Base-by-base conservation (phyloP, 2,329 filamentous ascomycete genomes). In the Cercospora janseana region DNA sequence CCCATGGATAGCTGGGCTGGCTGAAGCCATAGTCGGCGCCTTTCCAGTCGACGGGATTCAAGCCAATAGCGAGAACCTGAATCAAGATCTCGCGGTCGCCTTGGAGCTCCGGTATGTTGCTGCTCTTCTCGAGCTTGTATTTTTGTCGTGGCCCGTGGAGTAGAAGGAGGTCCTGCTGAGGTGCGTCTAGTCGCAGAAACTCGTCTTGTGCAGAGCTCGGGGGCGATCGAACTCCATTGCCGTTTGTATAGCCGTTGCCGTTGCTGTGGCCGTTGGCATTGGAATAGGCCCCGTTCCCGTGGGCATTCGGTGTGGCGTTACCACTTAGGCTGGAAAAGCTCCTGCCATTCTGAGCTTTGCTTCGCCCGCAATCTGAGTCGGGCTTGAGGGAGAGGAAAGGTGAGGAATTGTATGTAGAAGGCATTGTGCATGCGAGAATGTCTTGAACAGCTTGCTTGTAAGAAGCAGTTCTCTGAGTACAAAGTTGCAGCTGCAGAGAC, bases 31-130 rank as follows among this genome's bases (percentile, higher is more conserved):
- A 88, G 60, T 86, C 85, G 8, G 83, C 86, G 26, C 21, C 61
- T 71, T 87, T 87, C 82, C 82, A 87, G 64, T 88, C 87, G 48
- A 90, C 86, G 0, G 87, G 87, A 60, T 90, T 90, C 28, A 90
- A 69, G 0, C 86, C 86, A 59, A 88, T 83, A 9, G 79, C 79
- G 28, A 77, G 71, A 1, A 82, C 72, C 62, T 78, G 79, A n/a
- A 88, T 77, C 4, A 88, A 69, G 4, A 87, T 68, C 59, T 88
- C 81, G 34, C 70, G 70, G 43, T 72, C 66, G 26, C 62, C 59
- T 27, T 60, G 59, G 3, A 67, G 57, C 38, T 64, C 61, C 7
- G 64, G 65, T 15, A 66, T 64, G 4, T 60, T 60, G 37, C 56
- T 58, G 13, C 58, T 58, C 27, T 56, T 57, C 54, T 65, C 63